Evolutionary conservation across 78 protist genomes (phyloP), one percentile per base, ranked within the genome.

Genomic region (Speleostelium caveatum): DNA sequence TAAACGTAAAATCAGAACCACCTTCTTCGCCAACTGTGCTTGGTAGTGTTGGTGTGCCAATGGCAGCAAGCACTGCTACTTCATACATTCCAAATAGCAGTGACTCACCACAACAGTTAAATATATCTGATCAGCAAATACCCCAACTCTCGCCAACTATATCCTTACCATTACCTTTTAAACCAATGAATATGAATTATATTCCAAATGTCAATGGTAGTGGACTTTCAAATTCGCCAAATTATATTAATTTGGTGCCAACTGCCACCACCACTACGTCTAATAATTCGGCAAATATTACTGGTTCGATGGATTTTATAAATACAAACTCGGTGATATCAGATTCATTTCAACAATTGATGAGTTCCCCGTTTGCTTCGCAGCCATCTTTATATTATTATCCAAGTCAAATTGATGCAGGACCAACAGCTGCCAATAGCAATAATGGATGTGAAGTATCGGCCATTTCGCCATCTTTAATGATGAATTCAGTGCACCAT

Each of bases 401-500:
- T 45, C 53, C 53, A 45, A 45, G 53, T 45, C 53, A 6, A 45
- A 14, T 45, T 14, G n/a, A 45, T 14, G 10, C 53, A 45, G 6
- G n/a, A 45, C 53, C 53, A 45, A 14, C 53, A 6, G 10, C 10
- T 14, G 10, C 6, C 53, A 45, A 14, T 6, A 45, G 10, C 10
- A 10, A 10, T 45, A 45, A 45, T 45, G 53, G 10, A 14, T 45
- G n/a, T 14, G 10, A 6, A 45, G 10, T 60, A 24, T 71, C 61
- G 4, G 45, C 56, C 26, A 26, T 26, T 1, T 71, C 76, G 17
- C 60, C 76, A 14, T 71, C 76, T 3, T 49, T 39, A 12, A 4
- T 71, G 30, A 71, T 71, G 4, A 71, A 71, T 55, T 32, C 76
- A 1, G 76, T 71, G 5, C 76, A 71, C 12, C 76, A 71, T 30